Evolutionary conservation across 345 rosid species (phyloP), one percentile per base, ranked within the genome.

Genomic region (Pistacia atlantica): DNA sequence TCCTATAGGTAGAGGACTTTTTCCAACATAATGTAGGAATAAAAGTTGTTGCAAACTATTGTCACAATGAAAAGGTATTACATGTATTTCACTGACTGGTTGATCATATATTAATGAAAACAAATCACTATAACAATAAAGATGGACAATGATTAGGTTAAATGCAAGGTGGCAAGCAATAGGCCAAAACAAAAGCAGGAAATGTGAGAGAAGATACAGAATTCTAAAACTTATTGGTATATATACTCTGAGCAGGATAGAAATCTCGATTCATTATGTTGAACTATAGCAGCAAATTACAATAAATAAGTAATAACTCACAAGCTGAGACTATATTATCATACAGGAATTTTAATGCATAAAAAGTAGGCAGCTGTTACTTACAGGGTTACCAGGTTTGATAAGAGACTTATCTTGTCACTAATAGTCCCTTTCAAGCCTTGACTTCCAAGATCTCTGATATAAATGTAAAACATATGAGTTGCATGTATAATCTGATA

Each of bases 391-490:
- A 89, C 89, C 92, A 97, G 88, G 84, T 97, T 64, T 42, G 89
- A 82, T 80, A 97, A 84, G 75, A 88, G 96, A 80, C 92, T 79
- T 77, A 97, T 94, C 83, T 88, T 88, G 72, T 92, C 97, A 75
- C 96, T 90, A 61, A 94, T 86, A 74, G 64, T 87, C 57, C 99
- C 99, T 88, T 89, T 92, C 87, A 97, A 83, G 76, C 93, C 97
- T 87, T 90, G 99, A 76, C 92, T 91, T 75, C 89, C 93, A 62
- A 97, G 97, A 83, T 97, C 97, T 81, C 99, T 97, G 88, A 74
- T 85, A 83, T 61, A 66, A 35, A 67, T 8, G 38, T 56, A 20
- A 57, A 54, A 42, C 56, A 4, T 46, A 51, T 28, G 59, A 12
- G 54, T 64, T 55, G 35, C 52, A 12, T 60, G 13, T 8, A 64